These are phyloP conservation scores for Neopestalotiopsis rosae DNA, from an alignment of 2,329 filamentous ascomycete genomes.

Conservation along the genomic window DNA sequence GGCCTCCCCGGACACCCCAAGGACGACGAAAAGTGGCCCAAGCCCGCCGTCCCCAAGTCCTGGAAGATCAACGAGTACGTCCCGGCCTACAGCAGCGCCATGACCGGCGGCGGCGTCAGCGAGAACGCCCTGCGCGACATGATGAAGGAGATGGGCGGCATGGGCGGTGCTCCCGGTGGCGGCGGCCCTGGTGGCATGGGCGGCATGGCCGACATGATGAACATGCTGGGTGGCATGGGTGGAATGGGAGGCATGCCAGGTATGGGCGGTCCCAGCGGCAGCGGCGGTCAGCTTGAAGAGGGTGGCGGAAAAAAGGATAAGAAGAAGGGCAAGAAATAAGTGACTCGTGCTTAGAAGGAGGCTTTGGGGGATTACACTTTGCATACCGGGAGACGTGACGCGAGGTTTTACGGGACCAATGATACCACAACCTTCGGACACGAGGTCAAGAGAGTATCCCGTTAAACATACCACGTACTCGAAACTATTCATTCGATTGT, in stretches of 20 bases:
- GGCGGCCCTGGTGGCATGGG: constrained; percentile 31
- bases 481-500: not conserved
- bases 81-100: constrained; percentile 85
- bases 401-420: constrained; percentile 15
- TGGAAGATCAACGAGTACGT: constrained; percentile 89
- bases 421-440: constrained; percentile 25
- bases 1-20: constrained; percentile 72
- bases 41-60: constrained; percentile 78
- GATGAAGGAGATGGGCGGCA: constrained; percentile 88
- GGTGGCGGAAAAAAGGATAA: constrained; percentile 53
- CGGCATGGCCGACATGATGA: constrained; percentile 23
- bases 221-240: constrained; percentile 31
- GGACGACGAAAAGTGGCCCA: constrained; percentile 70
- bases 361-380: not conserved
- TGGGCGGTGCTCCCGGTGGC: constrained; percentile 58
- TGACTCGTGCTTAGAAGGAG: not conserved
- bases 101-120: constrained; percentile 90
- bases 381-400: constrained; percentile 15
- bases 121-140: constrained; percentile 97
- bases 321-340: constrained; percentile 35
- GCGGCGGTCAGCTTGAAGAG: constrained; percentile 28
- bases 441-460: constrained; percentile 22
- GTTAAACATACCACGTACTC: constrained; percentile 13
- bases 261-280: constrained; percentile 31
- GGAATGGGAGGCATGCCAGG: constrained; percentile 25